Evolutionary conservation across 441 rosid species (phyloP).

Genomic region (Croton setiger): DNA sequence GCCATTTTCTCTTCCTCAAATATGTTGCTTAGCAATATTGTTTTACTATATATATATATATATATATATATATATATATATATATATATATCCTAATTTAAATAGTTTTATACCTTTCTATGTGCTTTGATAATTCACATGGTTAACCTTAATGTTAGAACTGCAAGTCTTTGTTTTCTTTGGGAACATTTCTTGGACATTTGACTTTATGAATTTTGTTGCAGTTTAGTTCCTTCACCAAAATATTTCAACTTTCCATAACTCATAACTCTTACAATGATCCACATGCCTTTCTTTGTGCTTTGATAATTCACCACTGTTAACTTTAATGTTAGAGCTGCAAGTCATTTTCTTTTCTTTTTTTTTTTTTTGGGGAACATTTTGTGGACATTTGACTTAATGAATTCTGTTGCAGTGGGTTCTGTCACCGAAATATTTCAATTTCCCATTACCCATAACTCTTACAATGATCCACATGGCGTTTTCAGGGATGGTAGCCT

Average conservation of each 20-base stretch:
- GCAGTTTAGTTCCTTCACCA: constrained; percentile 98
- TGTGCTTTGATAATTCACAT: constrained; percentile 4
- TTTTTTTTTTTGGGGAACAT: constrained; percentile 7
- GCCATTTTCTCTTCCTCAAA: not conserved
- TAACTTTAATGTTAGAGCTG: constrained; percentile 6
- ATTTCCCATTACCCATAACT: constrained; percentile 88
- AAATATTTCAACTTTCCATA: constrained; percentile 91
- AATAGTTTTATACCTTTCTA: not conserved
- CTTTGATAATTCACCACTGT: not conserved
- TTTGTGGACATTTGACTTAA: constrained; percentile 10
- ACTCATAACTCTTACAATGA: constrained; percentile 95
- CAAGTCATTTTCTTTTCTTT: not conserved
- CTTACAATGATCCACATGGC: constrained; percentile 99
- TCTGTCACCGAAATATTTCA: constrained; percentile 91
- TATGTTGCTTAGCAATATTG: not conserved
- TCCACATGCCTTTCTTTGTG: constrained; percentile 55
- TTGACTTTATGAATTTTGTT: constrained; percentile 24
- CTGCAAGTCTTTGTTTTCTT: not conserved
- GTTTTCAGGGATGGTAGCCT: constrained; percentile 79
- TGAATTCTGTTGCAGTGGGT: constrained; percentile 78
- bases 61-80: constrained; percentile 6
- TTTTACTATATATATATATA: constrained; percentile 1
- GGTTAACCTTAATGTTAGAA: constrained; percentile 4
- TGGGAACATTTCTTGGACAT: not conserved
- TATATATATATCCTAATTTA: not conserved